phyloP scores from a whole-genome alignment of 2,329 filamentous ascomycete species.

The Colletotrichum horii region DNA sequence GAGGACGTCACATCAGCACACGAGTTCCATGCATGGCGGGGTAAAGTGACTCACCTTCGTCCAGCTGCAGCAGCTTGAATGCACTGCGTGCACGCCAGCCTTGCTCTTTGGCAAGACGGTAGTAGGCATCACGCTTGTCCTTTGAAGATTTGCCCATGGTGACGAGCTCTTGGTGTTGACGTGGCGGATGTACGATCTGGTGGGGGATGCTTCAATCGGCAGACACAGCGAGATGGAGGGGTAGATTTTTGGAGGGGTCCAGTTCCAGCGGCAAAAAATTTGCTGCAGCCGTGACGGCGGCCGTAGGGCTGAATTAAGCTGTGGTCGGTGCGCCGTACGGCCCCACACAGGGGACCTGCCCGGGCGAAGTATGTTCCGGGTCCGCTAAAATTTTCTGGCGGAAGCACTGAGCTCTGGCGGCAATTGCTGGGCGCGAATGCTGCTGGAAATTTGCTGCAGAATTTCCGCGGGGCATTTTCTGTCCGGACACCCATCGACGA shows the following conservation, averaged over 20 bases:
- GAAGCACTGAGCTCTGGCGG: neutral
- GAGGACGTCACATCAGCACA: neutral
- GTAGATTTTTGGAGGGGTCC: constrained; percentile 9
- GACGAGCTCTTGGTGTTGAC: neutral
- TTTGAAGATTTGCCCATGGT: constrained; percentile 93
- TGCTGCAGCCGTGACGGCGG: constrained; percentile 1
- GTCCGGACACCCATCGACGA: neutral
- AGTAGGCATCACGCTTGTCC: constrained; percentile 98
- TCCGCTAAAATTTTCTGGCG: constrained; percentile 18
- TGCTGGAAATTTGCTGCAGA: neutral
- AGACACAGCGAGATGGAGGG: neutral
- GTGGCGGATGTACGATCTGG: neutral
- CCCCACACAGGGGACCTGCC: fast-evolving
- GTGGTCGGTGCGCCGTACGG: constrained; percentile 25
- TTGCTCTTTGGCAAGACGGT: constrained; percentile 96
- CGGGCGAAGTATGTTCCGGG: constrained; percentile 14
- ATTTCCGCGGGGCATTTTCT: constrained; percentile 1
- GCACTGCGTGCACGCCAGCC: constrained; percentile 96
- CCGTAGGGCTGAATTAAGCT: constrained; percentile 33
- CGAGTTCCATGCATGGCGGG: neutral
- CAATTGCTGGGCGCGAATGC: neutral
- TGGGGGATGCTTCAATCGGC: neutral
- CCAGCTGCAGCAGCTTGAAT: constrained; percentile 95
- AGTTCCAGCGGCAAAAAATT: constrained; percentile 21
- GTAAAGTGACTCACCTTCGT: constrained; percentile 63